Conservation (phyloP, 495 filamentous ascomycete species). For the Neurospora sp. region DNA sequence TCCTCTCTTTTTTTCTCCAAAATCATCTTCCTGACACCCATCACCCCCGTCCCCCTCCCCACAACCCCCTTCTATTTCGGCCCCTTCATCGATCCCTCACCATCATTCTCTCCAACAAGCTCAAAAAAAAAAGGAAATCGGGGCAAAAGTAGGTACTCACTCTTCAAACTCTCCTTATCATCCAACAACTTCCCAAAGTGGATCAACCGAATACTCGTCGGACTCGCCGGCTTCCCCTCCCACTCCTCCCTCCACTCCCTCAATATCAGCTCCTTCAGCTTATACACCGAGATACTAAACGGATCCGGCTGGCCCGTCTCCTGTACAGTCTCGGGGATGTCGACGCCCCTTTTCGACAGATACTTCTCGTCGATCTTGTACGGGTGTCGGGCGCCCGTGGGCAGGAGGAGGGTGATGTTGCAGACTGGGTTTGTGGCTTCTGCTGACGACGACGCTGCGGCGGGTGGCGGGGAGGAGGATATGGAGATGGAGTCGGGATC, state of each 20-base stretch:
- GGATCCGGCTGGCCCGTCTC: slow-evolving; percentile 55
- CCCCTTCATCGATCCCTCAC: no score
- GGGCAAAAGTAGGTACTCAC: slow-evolving; percentile 11
- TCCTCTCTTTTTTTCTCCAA: no score
- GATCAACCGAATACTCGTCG: slow-evolving; percentile 77
- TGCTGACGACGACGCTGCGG: no score
- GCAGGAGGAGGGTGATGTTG: slow-evolving; percentile 64
- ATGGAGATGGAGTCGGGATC: background rate
- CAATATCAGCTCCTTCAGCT: slow-evolving; percentile 83
- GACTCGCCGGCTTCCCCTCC: slow-evolving; percentile 73
- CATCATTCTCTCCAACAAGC: no score
- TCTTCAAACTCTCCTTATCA: slow-evolving; percentile 65
- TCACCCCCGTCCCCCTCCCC: no score
- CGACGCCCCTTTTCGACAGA: slow-evolving; percentile 64
- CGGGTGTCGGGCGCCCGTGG: slow-evolving; percentile 71
- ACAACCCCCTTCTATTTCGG: no score
- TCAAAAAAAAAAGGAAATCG: no score
- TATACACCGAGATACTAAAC: slow-evolving; percentile 81
- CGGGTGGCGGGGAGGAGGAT: no score
- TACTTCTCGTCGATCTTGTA: slow-evolving; percentile 84
- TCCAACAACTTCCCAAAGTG: slow-evolving; percentile 80
- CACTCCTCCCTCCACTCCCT: slow-evolving; percentile 86
- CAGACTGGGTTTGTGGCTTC: slow-evolving; percentile 17
- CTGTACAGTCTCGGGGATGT: slow-evolving; percentile 47
- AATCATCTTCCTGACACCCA: no score